Percentiles rank a stretch among this genome's conserved stretches.
These are phyloP conservation scores for Fusarium palustre DNA, from an alignment of 2,329 filamentous ascomycete species.

Conservation along the genomic window DNA sequence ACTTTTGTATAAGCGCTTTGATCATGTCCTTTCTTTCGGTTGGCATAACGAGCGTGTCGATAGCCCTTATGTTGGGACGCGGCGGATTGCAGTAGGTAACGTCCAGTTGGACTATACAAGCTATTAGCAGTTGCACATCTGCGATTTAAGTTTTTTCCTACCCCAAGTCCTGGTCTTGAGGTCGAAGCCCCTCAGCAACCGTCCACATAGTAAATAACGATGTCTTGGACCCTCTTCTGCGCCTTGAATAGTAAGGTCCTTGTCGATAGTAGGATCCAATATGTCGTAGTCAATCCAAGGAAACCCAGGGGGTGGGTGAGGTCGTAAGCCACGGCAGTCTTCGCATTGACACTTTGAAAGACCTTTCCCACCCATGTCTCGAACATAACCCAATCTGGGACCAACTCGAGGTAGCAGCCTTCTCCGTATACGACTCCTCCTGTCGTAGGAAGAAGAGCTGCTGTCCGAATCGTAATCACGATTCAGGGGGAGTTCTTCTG, in stretches of 20 bases:
- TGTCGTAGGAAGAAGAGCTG: not conserved
- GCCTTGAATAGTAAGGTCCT: not conserved
- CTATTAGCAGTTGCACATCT: fast-evolving
- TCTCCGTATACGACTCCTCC: not conserved
- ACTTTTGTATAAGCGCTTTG: not conserved
- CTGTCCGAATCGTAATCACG: not conserved
- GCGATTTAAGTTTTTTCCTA: not conserved
- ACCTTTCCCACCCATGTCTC: not conserved
- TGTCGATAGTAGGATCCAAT: not conserved
- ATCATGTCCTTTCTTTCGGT: not conserved
- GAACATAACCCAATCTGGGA: not conserved
- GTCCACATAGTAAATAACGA: not conserved
- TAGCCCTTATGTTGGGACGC: not conserved
- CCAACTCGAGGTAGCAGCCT: not conserved
- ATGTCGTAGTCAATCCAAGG: not conserved
- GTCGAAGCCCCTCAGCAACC: not conserved
- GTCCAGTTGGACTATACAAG: not conserved
- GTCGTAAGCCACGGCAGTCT: not conserved
- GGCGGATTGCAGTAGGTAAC: not conserved
- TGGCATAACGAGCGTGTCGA: not conserved
- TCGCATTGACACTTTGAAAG: not conserved
- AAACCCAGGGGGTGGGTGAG: not conserved
- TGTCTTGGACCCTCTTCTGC: not conserved
- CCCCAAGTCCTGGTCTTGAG: not conserved
- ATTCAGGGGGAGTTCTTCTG: fast-evolving